Percentiles rank a stretch among this genome's conserved stretches.
These are phyloP conservation scores for Termitomyces sp. DNA, from an alignment of 768 basidiomycete species.

Conservation along the genomic window DNA sequence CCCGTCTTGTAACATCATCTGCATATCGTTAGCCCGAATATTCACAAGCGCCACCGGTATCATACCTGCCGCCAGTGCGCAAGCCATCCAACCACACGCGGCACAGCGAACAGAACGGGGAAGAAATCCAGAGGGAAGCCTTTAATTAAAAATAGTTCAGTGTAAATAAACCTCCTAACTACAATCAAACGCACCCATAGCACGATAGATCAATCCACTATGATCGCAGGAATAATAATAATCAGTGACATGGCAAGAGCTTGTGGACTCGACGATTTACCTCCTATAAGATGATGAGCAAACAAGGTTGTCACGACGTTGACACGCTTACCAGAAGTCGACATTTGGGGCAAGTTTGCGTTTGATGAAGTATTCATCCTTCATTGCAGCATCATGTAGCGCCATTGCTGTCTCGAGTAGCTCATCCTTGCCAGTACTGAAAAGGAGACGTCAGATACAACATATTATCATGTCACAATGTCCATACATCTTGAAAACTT, in stretches of 20 bases:
- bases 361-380: slow-evolving; percentile 85
- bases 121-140: slow-evolving; percentile 94
- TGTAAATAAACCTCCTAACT: not conserved
- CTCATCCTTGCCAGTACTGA: slow-evolving; percentile 80
- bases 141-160: slow-evolving; percentile 25
- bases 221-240: not conserved
- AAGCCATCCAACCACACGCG: slow-evolving; percentile 90
- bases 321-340: slow-evolving; percentile 71
- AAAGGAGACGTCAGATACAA: not conserved
- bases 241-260: not conserved
- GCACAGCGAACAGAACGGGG: slow-evolving; percentile 90
- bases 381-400: slow-evolving; percentile 83
- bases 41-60: not conserved
- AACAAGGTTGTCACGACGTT: slow-evolving; percentile 4
- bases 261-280: slow-evolving; percentile 25
- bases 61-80: slow-evolving; percentile 86
- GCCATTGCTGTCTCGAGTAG: slow-evolving; percentile 87
- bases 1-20: slow-evolving; percentile 90
- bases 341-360: slow-evolving; percentile 86
- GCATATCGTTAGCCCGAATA: not conserved
- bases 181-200: slow-evolving; percentile 60
- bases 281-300: slow-evolving; percentile 43
- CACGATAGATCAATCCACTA: slow-evolving; percentile 86
- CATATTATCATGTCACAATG: not conserved
- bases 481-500: slow-evolving; percentile 82